Base-by-base conservation (phyloP, 164 flowering plant genomes). In the Akebia trifoliata region DNA sequence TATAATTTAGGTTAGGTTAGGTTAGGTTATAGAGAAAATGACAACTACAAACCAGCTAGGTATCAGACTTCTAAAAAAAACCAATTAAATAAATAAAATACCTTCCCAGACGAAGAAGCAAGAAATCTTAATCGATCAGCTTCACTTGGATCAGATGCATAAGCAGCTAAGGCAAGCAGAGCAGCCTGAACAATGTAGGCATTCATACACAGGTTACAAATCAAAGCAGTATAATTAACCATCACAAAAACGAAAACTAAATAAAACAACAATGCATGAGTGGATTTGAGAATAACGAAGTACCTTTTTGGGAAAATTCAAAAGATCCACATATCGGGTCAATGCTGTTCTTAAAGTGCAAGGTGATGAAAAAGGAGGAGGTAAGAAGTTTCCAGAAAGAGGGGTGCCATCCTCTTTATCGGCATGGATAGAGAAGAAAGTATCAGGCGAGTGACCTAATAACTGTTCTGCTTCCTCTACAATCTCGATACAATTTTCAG, bases 101-200 rank as follows among this genome's bases (percentile, higher is more conserved):
- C 99, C 97, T 94, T 94, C 64, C 99, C 97, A 77, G 84, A 85
- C 62, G 99, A 91, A 32, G 99, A 94, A 48, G 99, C 94, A 59
- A 90, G 93, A 73, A 74, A 72, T 67, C 73, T 84, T 47, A 94
- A 61, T 50, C 86, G 74, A 14, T 87, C 97, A 63, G 93, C 97
- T 70, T 94, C 99, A 73, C 69, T 74, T 26, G 84, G 78, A 65
- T 87, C 86, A 71, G 96, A 83, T 57, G 99, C 96, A 78, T 90
- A 79, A 69, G 96, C 83, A 17, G 97, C 99, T 59, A 94, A 69
- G 26, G 99, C 99, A 60, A 83, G 63, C 43, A 94, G 70, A 43
- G 91, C 87, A 63, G 99, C 77, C 99, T 94, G 82, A 32, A 62
- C 40, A 51, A 56, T 18, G 20, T 22, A 50, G 20, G 14, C 22